Evolutionary conservation across 2,329 filamentous ascomycete species (phyloP).

Genomic region (Hypoxylon sp.): DNA sequence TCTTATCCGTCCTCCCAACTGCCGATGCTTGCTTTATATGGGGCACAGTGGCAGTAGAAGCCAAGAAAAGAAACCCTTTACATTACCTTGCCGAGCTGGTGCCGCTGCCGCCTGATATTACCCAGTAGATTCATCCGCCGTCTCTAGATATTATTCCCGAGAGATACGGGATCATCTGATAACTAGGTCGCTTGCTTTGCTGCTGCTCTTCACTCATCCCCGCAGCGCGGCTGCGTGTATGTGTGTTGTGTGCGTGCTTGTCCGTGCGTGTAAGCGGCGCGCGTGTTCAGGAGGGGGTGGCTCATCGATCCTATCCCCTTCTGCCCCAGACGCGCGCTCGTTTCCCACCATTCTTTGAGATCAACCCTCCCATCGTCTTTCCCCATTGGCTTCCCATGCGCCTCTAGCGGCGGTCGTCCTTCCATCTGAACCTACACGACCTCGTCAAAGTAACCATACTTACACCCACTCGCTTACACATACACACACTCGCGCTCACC

Average conservation of each 20-base stretch:
- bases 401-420: conserved; percentile 37
- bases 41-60: conserved; percentile 41
- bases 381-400: conserved; percentile 42
- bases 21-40: conserved; percentile 41
- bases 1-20: conserved; percentile 30
- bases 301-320: conserved; percentile 18
- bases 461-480: background rate
- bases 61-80: conserved; percentile 32
- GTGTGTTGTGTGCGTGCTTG: conserved; percentile 4
- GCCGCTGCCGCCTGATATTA: conserved; percentile 45
- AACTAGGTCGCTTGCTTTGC: conserved; percentile 6
- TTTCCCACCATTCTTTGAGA: conserved; percentile 31
- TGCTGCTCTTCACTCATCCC: conserved; percentile 8
- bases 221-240: conserved; percentile 44
- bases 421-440: conserved; percentile 35
- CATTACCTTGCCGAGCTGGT: conserved; percentile 36
- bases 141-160: conserved; percentile 41
- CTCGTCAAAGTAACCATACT: conserved; percentile 36
- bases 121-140: conserved; percentile 45
- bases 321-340: conserved; percentile 47
- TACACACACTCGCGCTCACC: conserved; percentile 16
- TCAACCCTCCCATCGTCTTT: conserved; percentile 27
- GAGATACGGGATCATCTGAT: conserved; percentile 21
- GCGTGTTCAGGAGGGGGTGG: conserved; percentile 37
- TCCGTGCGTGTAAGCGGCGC: conserved; percentile 21